Evolutionary conservation across 2,329 filamentous ascomycete species (phyloP), one percentile per base, ranked within the genome.

Genomic region (Zarea fungicola): DNA sequence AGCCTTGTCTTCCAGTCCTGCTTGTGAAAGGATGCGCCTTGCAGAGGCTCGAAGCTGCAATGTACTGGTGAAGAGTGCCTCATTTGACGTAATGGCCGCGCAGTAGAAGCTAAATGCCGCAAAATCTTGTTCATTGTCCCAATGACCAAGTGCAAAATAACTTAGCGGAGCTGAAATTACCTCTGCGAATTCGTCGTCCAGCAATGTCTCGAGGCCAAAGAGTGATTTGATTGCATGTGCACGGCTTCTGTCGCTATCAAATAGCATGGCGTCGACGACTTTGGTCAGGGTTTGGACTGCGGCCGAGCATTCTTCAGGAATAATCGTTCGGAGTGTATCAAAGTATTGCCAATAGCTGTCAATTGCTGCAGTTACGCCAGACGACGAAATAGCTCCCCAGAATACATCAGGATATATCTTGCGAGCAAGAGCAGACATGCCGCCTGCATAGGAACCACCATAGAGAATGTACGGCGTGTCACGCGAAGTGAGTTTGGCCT

Each of bases 371-470:
- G 86, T 87, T 1, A 93, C 87, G 1, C 86, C 89, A 1, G 87
- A 92, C 0, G 86, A 90, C 0, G 86, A 84, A 42, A 95, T 92
- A 5, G 84, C 80, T 6, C 80, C 89, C 76, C 80, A 92, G 66
- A 86, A 93, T 6, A 85, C 69, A 25, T 92, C 82, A 0, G 89
- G 89, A 62, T 95, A 95, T 14, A 84, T 62, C 50, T 85, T 83
- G 26, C 89, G 81, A 29, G 89, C 65, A 57, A 95, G 85, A 0
- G 89, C 87, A 9, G 83, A 85, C 55, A 91, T 86, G 0, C 83
- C 84, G 3, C 89, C 89, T 0, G 89, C 87, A 60, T 95, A 95
- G 0, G 85, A 90, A 1, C 89, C 89, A 2, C 89, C 89, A 53
- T 95, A 95, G 0, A 81, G 81, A 51, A 95, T 84, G 68, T 84